Base-by-base conservation (phyloP, 1,139 yeast species). In the Yamadazyma trypodendri region DNA sequence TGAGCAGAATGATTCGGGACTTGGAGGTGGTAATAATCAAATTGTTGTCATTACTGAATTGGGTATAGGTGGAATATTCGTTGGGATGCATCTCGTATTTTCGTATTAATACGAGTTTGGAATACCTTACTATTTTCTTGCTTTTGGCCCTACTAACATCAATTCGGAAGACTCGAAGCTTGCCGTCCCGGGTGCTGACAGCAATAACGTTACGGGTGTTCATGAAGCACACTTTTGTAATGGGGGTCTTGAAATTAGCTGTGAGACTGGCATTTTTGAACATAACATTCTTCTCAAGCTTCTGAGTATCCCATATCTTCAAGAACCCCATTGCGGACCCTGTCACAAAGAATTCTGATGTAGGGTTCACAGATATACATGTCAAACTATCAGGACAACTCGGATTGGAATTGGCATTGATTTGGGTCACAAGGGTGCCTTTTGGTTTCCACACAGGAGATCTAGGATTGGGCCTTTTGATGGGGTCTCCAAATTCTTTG, bases 311-410 rank as follows among this genome's bases (percentile, higher is more conserved):
- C 97, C 97, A 92, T 0, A 92, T 60, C 45, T 79, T 82, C 32
- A 92, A 52, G 2, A 63, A 51, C 0, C 97, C 97, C 34, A 75
- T 72, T 32, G 80, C 83, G 4, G 94, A 85, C 3, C 90, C 96
- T 1, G 94, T 82, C 2, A 88, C 65, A 48, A 92, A 82, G 49
- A 77, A 84, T 28, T 76, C 76, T 15, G 79, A 74, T 31, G 83
- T 79, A 0, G 88, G 84, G 11, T 81, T 66, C 0, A 77, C 75
- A 3, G 72, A 75, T 8, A 89, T 59, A 31, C 82, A 65, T 18
- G 72, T 80, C 10, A 89, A 65, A 2, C 64, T 63, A 40, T 65
- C 72, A 6, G 60, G 55, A 1, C 48, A 45, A 2, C 54, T 53
- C 3, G 49, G 46, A 13, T 43, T 38, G 11, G 43, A 44, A 20